A percentile compares a stretch with the other conserved stretches of the same genome.
Evolutionary conservation across 1,139 yeast species (phyloP).

Genomic region (Pichia terricola): DNA sequence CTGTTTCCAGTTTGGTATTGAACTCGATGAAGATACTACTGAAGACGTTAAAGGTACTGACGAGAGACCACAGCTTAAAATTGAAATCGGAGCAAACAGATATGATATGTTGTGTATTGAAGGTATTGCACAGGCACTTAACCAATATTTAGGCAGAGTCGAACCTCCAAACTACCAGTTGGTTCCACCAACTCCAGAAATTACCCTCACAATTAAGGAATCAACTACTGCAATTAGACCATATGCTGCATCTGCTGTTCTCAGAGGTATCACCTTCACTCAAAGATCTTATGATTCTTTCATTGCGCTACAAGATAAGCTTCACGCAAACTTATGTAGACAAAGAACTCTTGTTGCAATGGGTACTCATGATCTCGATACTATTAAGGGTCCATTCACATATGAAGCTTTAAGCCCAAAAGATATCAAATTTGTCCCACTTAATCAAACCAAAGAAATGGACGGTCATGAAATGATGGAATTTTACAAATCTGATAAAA

Average conservation of each 20-base stretch:
- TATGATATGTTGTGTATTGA: conserved; percentile 97
- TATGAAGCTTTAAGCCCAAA: conserved; percentile 79
- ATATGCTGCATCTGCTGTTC: conserved; percentile 86
- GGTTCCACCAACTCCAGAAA: conserved; percentile 50
- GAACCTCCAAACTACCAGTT: conserved; percentile 60
- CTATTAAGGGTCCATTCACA: conserved; percentile 74
- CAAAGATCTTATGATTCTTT: conserved; percentile 86
- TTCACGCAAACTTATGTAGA: conserved; percentile 92
- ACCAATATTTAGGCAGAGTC: conserved; percentile 71
- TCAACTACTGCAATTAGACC: conserved; percentile 74
- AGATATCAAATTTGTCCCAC: conserved; percentile 71
- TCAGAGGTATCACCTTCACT: conserved; percentile 74
- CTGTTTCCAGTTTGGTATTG: conserved; percentile 96
- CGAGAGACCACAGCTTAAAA: conserved; percentile 93
- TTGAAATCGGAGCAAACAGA: conserved; percentile 96
- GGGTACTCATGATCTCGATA: conserved; percentile 94
- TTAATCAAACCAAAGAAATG: conserved; percentile 74
- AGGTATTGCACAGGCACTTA: conserved; percentile 92
- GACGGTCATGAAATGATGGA: conserved; percentile 77
- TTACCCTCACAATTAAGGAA: conserved; percentile 62
- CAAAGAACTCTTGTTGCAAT: conserved; percentile 95
- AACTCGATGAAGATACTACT: conserved; percentile 91
- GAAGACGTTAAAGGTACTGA: conserved; percentile 64
- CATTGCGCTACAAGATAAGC: conserved; percentile 91
- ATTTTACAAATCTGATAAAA: conserved; percentile 84